Evolutionary conservation across 768 basidiomycete species (phyloP).

Genomic region (Rhodotorula taiwanensis): DNA sequence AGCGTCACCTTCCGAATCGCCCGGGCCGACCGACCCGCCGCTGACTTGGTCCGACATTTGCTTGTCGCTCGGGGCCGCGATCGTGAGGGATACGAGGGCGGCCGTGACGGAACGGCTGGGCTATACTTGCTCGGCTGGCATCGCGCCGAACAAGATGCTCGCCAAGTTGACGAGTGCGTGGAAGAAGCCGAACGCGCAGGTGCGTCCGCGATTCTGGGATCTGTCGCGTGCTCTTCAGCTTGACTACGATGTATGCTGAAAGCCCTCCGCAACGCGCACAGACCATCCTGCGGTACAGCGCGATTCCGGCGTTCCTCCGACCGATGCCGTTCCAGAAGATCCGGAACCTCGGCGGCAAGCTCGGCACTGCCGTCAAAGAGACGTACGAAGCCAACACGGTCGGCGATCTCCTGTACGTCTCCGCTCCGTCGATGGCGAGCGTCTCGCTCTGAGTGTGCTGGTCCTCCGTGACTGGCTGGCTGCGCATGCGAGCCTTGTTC

Average conservation of each 20-base stretch:
- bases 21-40: conserved; percentile 5
- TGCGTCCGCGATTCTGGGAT: conserved; percentile 40
- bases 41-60: conserved; percentile 88
- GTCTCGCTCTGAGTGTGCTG: no score
- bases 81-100: conserved; percentile 68
- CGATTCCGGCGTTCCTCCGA: conserved; percentile 73
- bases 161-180: conserved; percentile 92
- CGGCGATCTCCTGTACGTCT: conserved; percentile 73
- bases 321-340: conserved; percentile 92
- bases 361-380: conserved; percentile 75
- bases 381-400: conserved; percentile 86
- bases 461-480: no score
- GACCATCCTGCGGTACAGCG: conserved; percentile 75
- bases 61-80: conserved; percentile 74
- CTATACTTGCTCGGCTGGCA: conserved; percentile 56
- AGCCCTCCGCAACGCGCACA: conserved; percentile 43
- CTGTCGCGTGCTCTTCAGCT: not conserved
- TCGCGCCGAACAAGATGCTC: conserved; percentile 54
- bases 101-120: conserved; percentile 65
- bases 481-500: no score
- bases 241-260: not conserved
- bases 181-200: conserved; percentile 83
- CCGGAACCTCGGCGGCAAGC: conserved; percentile 87
- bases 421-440: no score
- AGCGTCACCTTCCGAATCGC: not conserved